These are phyloP conservation scores for Taphrina sp. DNA, from an alignment of 1,139 yeast genomes.

Conservation along the genomic window DNA sequence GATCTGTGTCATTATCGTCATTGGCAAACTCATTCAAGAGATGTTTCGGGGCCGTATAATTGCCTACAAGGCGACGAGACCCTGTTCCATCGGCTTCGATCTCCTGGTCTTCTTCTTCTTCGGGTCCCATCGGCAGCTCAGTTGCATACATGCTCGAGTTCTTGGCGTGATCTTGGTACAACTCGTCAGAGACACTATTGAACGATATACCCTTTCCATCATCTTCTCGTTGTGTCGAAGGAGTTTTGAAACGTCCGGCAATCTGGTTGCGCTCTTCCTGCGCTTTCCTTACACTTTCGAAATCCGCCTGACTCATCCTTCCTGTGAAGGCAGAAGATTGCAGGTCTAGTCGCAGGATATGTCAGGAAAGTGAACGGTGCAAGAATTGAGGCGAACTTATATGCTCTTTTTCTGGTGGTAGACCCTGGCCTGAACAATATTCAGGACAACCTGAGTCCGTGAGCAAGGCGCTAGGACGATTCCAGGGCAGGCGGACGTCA, in stretches of 20 bases:
- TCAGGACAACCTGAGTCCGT: too few relatives aligned
- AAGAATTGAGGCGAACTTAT: too few relatives aligned
- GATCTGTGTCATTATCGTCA: constrained; percentile 40
- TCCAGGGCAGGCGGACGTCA: too few relatives aligned
- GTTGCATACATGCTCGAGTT: constrained; percentile 25
- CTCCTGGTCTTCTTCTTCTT: constrained; percentile 6
- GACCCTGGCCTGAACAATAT: too few relatives aligned
- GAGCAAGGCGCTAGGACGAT: too few relatives aligned
- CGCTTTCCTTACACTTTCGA: constrained; percentile 16
- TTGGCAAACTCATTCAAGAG: constrained; percentile 42
- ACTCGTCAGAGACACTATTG: constrained; percentile 14
- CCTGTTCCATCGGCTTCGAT: background rate
- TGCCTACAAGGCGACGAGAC: constrained; percentile 40
- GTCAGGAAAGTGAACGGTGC: too few relatives aligned
- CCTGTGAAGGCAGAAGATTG: too few relatives aligned
- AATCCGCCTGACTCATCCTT: constrained; percentile 20
- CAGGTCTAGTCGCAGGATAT: too few relatives aligned
- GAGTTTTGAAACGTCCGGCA: constrained; percentile 5
- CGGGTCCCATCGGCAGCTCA: constrained; percentile 2
- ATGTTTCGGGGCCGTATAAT: constrained; percentile 43
- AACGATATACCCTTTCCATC: constrained; percentile 23
- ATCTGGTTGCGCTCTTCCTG: constrained; percentile 9
- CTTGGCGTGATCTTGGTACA: constrained; percentile 12
- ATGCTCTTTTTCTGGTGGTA: too few relatives aligned
- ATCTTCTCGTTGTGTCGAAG: background rate